Conservation (phyloP, 2,329 filamentous ascomycete genomes). For the Cladosporium austrohemisphaericum region DNA sequence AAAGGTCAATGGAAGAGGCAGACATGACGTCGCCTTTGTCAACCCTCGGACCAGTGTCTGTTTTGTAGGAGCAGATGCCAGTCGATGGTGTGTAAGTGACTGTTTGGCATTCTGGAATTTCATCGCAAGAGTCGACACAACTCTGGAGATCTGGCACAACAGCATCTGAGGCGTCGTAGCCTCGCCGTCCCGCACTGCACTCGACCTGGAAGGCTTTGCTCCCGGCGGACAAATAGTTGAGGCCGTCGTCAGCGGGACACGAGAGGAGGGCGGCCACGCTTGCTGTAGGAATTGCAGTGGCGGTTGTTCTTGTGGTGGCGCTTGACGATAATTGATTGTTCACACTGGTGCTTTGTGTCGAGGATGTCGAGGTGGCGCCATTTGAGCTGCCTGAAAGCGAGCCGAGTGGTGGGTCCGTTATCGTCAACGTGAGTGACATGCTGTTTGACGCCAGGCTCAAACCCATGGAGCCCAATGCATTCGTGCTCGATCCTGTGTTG, state of each 20-base stretch:
- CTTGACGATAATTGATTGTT: no score
- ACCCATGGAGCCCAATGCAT: no score
- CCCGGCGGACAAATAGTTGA: conserved; percentile 23
- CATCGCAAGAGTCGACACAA: conserved; percentile 25
- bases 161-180: conserved; percentile 16
- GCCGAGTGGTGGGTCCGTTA: no score
- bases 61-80: conserved; percentile 17
- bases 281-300: conserved; percentile 19
- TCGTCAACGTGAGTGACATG: no score
- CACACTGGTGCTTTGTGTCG: no score
- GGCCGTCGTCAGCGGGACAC: conserved; percentile 26
- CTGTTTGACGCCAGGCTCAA: no score
- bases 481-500: no score
- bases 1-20: conserved; percentile 20
- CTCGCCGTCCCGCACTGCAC: conserved; percentile 21
- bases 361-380: no score
- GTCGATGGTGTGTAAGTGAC: conserved; percentile 18
- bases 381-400: no score
- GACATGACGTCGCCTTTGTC: not conserved
- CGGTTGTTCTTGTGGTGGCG: not conserved
- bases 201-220: conserved; percentile 24
- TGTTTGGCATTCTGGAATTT: conserved; percentile 20
- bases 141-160: conserved; percentile 20
- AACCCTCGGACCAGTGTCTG: not conserved
- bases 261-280: conserved; percentile 19